Base-by-base conservation (phyloP, 306 rosid species). In the Prunus fruticosa region DNA sequence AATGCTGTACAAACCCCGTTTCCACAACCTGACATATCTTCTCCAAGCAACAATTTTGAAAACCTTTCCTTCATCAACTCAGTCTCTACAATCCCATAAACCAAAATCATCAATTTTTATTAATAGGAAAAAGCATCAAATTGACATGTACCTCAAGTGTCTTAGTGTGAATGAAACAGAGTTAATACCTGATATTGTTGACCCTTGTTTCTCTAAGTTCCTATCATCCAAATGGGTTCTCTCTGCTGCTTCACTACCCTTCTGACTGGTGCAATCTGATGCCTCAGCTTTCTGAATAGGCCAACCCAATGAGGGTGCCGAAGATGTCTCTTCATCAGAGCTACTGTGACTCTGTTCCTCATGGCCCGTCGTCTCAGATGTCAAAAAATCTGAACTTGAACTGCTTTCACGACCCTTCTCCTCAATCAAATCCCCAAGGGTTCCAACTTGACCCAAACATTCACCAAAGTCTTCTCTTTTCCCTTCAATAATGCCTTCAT, bases 11-110 rank as follows among this genome's bases (percentile, higher is more conserved):
- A 80, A 46, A 90, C 98, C 71, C 98, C 98, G 80, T 95, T 92
- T 78, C 98, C 98, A 71, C 92, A 87, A 19, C 98, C 98, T 8
- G 98, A 95, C 98, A 95, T 90, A 80, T 95, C 97, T 84, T 95
- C 98, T 50, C 98, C 98, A 78, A 95, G 97, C 78, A 95, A 73
- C 88, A 95, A 82, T 79, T 92, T 95, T 62, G 98, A 81, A 80
- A 95, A 92, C 82, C 98, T 85, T 67, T 95, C 98, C 85, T 87
- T 92, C 97, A 94, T 90, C 96, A 95, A 78, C 77, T 95, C 96
- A 76, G 84, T 75, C 82, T 84, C 97, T 95, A 80, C 62, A 45
- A 80, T 14, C 75, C 49, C 73, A 62, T 41, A 51, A 84, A 86
- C 52, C 80, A 82, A 67, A 79, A 82, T 62, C 82, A 85, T 76